These are phyloP conservation scores for Xylaria sp. DNA, from an alignment of 2,329 filamentous ascomycete genomes.

Conservation along the genomic window DNA sequence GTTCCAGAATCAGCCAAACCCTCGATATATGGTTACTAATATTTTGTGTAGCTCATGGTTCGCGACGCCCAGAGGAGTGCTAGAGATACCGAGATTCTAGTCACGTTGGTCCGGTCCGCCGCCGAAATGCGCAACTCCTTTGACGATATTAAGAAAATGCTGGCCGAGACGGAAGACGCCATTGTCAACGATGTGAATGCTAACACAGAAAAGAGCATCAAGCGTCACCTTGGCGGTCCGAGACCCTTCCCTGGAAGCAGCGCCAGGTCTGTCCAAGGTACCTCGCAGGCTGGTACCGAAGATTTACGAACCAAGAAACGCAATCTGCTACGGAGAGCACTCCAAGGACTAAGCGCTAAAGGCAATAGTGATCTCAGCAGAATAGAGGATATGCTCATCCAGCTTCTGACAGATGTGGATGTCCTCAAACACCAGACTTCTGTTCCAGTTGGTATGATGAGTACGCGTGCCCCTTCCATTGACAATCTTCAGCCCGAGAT, in stretches of 20 bases:
- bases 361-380: conserved; percentile 87
- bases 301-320: conserved; percentile 80
- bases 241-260: conserved; percentile 79
- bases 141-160: conserved; percentile 92
- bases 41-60: conserved; percentile 76
- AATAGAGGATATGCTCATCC: conserved; percentile 92
- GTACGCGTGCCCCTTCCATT: conserved; percentile 70
- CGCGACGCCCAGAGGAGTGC: conserved; percentile 96
- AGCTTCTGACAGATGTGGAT: conserved; percentile 92
- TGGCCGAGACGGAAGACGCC: conserved; percentile 88
- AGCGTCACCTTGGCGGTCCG: conserved; percentile 85
- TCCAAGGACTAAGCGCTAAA: conserved; percentile 89
- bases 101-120: conserved; percentile 91
- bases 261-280: conserved; percentile 68
- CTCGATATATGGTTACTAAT: conserved; percentile 42
- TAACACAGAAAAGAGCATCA: conserved; percentile 85
- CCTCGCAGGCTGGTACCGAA: conserved; percentile 67
- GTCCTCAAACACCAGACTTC: conserved; percentile 74
- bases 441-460: conserved; percentile 49
- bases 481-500: conserved; percentile 73
- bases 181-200: conserved; percentile 89
- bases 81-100: conserved; percentile 93
- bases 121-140: conserved; percentile 98
- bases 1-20: conserved; percentile 47
- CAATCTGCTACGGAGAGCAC: conserved; percentile 92